Evolutionary conservation across 164 flowering plant genomes (phyloP), one percentile per base, ranked within the genome.

Genomic region (Magnolia changhungtana): DNA sequence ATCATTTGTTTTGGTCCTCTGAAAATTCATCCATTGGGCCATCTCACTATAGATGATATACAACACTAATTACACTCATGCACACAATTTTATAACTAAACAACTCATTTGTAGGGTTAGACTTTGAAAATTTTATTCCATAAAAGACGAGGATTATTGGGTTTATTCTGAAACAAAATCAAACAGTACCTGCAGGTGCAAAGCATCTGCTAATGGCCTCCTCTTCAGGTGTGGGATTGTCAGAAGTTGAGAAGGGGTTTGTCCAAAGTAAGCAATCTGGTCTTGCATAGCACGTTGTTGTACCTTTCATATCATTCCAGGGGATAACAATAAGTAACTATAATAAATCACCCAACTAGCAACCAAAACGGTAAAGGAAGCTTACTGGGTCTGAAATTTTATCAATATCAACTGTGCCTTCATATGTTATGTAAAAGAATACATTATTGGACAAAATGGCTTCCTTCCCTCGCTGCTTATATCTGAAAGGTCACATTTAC

Each of bases 231-330:
- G 99, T 81, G 99, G 98, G 49, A 85, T 78, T 63, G 91, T 89
- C 23, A 96, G 85, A 77, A 96, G 95, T 83, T 96, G 99, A 74
- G 99, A 92, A 23, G 99, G 99, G 20, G 99, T 96, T 83, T 96
- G 99, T 72, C 99, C 99, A 85, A 96, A 94, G 82, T 96, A 96
- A 51, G 99, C 91, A 71, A 96, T 96, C 84, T 96, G 98, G 79
- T 96, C 98, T 87, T 96, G 99, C 63, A 93, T 93, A 63, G 99
- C 92, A 78, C 89, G 96, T 61, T 90, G 98, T 78, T 90, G 98
- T 67, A 85, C 94, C 99, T 96, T 65, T 79, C 20, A 31, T 29
- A 8, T 67, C 49, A 78, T 45, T 77, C 65, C 67, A 23, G 55
- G 59, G 51, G 74, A n/a, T 50, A 23, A 71, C 69, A 58, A 58